Conservation (phyloP, 2,329 filamentous ascomycete species). For the Ophiocordyceps camponoti-leonardi region DNA sequence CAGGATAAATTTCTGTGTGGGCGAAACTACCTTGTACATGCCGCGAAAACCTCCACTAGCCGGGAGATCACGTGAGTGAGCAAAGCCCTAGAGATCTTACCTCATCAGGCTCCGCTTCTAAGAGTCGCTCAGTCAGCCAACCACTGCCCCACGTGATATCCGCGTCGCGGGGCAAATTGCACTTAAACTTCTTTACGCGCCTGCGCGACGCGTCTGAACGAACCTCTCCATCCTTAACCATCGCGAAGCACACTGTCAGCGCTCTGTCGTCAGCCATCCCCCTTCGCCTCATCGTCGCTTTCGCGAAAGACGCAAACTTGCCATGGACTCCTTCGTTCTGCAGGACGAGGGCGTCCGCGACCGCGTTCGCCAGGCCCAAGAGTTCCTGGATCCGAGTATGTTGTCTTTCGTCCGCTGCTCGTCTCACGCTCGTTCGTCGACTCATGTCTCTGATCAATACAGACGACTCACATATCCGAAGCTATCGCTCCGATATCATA, state of each 20-base stretch:
- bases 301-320: neutral
- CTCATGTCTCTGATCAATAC: neutral
- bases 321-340: slow-evolving; percentile 59
- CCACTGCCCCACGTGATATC: neutral
- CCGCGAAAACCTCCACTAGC: neutral
- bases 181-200: neutral
- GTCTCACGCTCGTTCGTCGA: neutral
- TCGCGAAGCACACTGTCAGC: neutral
- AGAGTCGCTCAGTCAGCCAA: neutral
- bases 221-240: neutral
- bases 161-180: neutral
- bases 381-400: slow-evolving; percentile 88
- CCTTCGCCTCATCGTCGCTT: neutral
- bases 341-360: slow-evolving; percentile 72
- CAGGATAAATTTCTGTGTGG: neutral
- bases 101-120: too few relatives aligned
- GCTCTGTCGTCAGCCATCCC: neutral
- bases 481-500: slow-evolving; percentile 82
- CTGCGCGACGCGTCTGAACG: neutral
- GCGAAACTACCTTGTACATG: neutral
- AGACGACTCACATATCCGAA: slow-evolving; percentile 40
- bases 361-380: slow-evolving; percentile 71
- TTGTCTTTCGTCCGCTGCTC: neutral
- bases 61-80: neutral
- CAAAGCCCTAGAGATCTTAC: neutral